phyloP scores from a whole-genome alignment of 1,284 basidiomycete species.

The Rhodotorula sp. region DNA sequence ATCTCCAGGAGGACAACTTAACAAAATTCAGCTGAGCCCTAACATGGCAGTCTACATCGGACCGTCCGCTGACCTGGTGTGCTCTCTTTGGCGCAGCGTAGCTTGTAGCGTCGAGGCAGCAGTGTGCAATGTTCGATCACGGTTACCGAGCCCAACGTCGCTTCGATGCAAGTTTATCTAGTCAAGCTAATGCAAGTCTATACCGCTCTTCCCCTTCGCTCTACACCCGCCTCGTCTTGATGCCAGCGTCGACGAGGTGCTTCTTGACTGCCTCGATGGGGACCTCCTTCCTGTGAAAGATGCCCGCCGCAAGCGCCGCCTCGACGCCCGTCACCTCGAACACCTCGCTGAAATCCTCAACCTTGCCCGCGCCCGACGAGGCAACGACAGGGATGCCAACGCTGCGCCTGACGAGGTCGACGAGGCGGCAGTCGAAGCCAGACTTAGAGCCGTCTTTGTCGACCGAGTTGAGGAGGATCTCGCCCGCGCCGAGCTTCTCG shows the following conservation, averaged over 20 bases:
- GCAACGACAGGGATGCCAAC: conserved; percentile 93
- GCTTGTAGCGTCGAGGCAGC: too few relatives aligned
- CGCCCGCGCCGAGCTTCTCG: conserved; percentile 87
- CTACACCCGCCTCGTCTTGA: conserved; percentile 13
- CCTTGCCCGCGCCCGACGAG: conserved; percentile 82
- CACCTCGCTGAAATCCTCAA: conserved; percentile 80
- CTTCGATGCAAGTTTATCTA: too few relatives aligned
- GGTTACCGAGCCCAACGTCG: too few relatives aligned
- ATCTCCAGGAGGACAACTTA: too few relatives aligned
- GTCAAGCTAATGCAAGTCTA: too few relatives aligned
- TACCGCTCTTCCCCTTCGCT: too few relatives aligned
- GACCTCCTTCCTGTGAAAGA: conserved; percentile 92
- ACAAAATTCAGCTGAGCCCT: too few relatives aligned
- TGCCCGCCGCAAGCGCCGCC: conserved; percentile 93
- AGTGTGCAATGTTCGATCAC: too few relatives aligned
- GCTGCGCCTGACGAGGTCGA: conserved; percentile 67
- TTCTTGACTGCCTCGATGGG: conserved; percentile 53
- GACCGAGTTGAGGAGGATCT: conserved; percentile 93
- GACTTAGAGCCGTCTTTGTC: conserved; percentile 91
- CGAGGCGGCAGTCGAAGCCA: conserved; percentile 86
- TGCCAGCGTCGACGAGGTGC: conserved; percentile 40
- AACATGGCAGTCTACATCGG: too few relatives aligned
- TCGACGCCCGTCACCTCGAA: conserved; percentile 78
- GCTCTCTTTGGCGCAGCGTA: too few relatives aligned
- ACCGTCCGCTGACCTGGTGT: too few relatives aligned